These are phyloP conservation scores for Begonia fuchsioides DNA, from an alignment of 306 rosid genomes.

Conservation along the genomic window DNA sequence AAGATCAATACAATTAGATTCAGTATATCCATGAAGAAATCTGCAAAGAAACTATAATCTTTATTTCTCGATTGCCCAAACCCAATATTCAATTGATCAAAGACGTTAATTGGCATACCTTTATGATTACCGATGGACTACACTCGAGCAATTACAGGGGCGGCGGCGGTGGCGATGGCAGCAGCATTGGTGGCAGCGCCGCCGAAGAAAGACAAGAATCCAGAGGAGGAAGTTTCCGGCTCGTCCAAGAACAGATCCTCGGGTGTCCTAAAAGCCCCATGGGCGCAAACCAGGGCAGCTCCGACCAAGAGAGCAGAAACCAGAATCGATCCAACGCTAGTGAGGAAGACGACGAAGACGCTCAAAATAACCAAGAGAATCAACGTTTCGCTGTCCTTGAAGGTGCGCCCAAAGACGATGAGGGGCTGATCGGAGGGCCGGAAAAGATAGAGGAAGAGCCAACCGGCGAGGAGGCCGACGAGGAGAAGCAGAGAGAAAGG, in stretches of 20 bases:
- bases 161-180: conserved; percentile 22
- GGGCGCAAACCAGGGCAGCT: conserved; percentile 41
- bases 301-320: conserved; percentile 59
- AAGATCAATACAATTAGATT: not conserved
- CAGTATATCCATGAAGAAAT: not conserved
- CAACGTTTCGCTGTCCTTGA: conserved; percentile 62
- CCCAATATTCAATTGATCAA: not conserved
- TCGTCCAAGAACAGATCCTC: conserved; percentile 89
- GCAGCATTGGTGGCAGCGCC: conserved; percentile 35
- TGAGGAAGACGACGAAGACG: conserved; percentile 53
- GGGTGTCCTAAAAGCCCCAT: conserved; percentile 72
- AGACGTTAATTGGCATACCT: not conserved
- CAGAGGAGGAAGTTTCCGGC: conserved; percentile 36
- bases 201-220: conserved; percentile 51
- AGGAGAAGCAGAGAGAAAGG: conserved; percentile 59
- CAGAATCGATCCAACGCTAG: conserved; percentile 72
- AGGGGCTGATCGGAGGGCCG: conserved; percentile 92
- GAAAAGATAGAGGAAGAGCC: conserved; percentile 90
- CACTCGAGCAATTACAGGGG: conserved; percentile 33
- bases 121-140: conserved; percentile 8
- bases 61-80: not conserved
- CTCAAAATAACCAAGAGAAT: conserved; percentile 33
- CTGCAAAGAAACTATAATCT: not conserved
- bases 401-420: conserved; percentile 55
- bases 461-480: conserved; percentile 48